Percentiles rank a stretch among this genome's conserved stretches.
These are phyloP conservation scores for Mucor lusitanicus DNA, from an alignment of 371 early-diverging fungal genomes.

Conservation along the genomic window DNA sequence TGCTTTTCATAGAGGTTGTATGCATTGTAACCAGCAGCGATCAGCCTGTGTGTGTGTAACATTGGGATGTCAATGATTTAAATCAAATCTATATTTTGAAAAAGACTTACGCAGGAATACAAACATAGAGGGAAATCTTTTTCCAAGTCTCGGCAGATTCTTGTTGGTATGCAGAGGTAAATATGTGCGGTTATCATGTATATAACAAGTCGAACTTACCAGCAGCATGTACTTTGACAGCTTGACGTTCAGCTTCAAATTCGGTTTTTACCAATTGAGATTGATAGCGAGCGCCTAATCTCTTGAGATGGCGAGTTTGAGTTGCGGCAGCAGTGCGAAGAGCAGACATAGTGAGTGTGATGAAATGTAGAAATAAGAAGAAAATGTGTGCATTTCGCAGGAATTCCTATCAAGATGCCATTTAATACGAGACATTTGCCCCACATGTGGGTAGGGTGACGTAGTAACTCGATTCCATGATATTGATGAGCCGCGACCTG, in stretches of 20 bases:
- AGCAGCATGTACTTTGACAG: slow-evolving; percentile 45
- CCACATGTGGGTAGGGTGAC: neutral
- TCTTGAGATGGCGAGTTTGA: slow-evolving; percentile 21
- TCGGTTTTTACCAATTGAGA: slow-evolving; percentile 18
- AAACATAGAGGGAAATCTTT: slow-evolving; percentile 44
- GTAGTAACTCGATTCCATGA: neutral
- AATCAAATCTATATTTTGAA: neutral
- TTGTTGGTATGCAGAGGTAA: slow-evolving; percentile 2
- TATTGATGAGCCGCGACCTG: neutral
- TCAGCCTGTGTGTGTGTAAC: slow-evolving; percentile 23
- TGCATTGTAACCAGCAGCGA: slow-evolving; percentile 41
- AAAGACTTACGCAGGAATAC: slow-evolving; percentile 48
- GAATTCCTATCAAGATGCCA: neutral
- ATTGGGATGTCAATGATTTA: neutral
- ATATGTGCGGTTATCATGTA: neutral
- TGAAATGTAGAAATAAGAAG: neutral
- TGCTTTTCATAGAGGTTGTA: slow-evolving; percentile 39
- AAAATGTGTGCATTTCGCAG: neutral
- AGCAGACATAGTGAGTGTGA: neutral
- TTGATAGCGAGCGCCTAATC: slow-evolving; percentile 39
- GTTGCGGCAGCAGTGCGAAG: neutral
- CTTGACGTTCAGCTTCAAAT: slow-evolving; percentile 37
- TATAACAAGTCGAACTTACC: slow-evolving; percentile 21
- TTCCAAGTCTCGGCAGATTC: slow-evolving; percentile 49
- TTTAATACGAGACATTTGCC: neutral